Evolutionary conservation across 345 rosid species (phyloP), one percentile per base, ranked within the genome.

Genomic region (Euphorbia peplus): DNA sequence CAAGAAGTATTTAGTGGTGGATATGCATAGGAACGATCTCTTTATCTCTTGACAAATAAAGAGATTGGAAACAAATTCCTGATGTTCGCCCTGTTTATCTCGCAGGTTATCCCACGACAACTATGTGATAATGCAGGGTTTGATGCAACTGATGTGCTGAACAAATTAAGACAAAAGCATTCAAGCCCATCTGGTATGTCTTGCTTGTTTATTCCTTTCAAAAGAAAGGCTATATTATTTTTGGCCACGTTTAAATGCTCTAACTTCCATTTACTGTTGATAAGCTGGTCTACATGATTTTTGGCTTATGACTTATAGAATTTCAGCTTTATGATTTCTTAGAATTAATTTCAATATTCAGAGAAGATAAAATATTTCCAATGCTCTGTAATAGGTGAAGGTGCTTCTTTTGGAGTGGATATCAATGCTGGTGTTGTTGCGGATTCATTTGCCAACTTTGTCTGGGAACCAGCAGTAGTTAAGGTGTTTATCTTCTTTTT

Each of bases 81-180:
- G 28, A 60, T 30, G 30, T 25, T 56, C 24, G 24, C 47, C 15
- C 5, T 28, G 15, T 21, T 65, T 10, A 16, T 59, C 30, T 56
- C 84, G 73, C 85, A 95, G 99, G 88, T 95, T 63, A 95, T 95
- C 73, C 99, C 99, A 64, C 76, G 97, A 41, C 99, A 95, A 66
- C 84, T 95, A 56, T 95, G 98, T 78, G 98, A 92, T 80, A 95
- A 95, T 85, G 99, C 99, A 73, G 99, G 98, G 70, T 95, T 90
- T 82, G 99, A 95, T 80, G 97, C 99, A 44, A 95, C 98, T 80
- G 99, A 95, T 80, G 92, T 95, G 63, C 81, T 95, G 80, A 95
- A 92, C 83, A 95, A 95, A 85, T 76, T 92, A 63, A 87, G 99
- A 73, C 97, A 92, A 82, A 95, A 95, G 64, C 99, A 95, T 79